Conservation (phyloP, 768 basidiomycete genomes). For the Lepiota venenata region DNA sequence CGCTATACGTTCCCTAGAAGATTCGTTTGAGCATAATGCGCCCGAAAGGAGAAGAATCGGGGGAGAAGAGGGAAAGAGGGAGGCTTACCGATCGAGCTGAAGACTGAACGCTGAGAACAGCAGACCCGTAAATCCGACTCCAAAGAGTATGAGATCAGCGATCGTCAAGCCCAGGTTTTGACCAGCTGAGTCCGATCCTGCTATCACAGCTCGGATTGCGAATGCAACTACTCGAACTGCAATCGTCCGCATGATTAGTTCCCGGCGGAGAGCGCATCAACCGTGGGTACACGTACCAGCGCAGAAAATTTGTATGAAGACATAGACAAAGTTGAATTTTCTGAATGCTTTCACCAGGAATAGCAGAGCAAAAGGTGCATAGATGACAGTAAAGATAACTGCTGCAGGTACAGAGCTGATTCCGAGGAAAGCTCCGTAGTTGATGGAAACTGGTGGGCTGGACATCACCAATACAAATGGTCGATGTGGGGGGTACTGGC, state of each 20-base stretch:
- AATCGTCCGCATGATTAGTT: background rate
- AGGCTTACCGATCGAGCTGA: slow-evolving; percentile 35
- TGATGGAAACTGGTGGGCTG: slow-evolving; percentile 11
- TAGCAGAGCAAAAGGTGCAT: slow-evolving; percentile 25
- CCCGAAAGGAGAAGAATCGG: background rate
- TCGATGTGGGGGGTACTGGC: too few species aligned
- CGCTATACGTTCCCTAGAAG: background rate
- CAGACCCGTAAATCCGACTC: slow-evolving; percentile 41
- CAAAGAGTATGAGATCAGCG: slow-evolving; percentile 34
- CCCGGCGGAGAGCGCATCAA: background rate
- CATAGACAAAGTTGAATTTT: slow-evolving; percentile 30
- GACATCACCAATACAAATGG: too few species aligned
- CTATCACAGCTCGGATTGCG: slow-evolving; percentile 33
- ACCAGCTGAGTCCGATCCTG: slow-evolving; percentile 26
- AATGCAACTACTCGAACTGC: slow-evolving; percentile 41
- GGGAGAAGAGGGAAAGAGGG: background rate
- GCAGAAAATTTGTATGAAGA: slow-evolving; percentile 34
- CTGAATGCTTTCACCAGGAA: slow-evolving; percentile 27
- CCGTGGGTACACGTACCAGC: slow-evolving; percentile 24
- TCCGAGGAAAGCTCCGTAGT: slow-evolving; percentile 31
- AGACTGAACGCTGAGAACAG: slow-evolving; percentile 39
- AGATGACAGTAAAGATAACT: slow-evolving; percentile 31
- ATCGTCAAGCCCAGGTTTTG: slow-evolving; percentile 31
- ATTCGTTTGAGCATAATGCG: too few species aligned
- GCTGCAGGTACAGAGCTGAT: slow-evolving; percentile 32